Base-by-base conservation (phyloP, 2,329 filamentous ascomycete genomes). In the Sporothrix humicola region DNA sequence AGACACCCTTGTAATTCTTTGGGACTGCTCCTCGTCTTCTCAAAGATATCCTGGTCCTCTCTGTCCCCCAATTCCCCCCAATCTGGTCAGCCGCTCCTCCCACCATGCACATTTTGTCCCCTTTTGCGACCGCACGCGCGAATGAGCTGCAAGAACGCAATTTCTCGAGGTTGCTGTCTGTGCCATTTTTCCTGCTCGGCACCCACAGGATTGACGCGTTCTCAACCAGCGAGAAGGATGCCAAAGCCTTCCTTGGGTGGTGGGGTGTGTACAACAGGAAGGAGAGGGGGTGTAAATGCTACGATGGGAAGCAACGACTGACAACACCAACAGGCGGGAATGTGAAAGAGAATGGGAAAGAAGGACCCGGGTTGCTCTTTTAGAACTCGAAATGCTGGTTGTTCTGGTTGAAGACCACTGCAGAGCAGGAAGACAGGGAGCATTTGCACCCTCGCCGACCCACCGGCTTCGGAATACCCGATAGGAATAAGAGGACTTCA, bases 61-160 rank as follows among this genome's bases (percentile, higher is more conserved):
- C 23, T 56, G n/a, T 56, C 52, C n/a, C 48, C n/a, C 48, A 17
- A 17, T 52, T n/a, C 52, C 52, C 52, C 52, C 6, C 20, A 56
- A 56, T 56, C 52, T 56, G 61, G 42, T 48, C 61, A 48, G 42
- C 61, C 61, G 61, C 61, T 66, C 42, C 42, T 48, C 20, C 20
- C 61, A 66, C 61, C 20, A 42, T 66, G 61, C 42, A 13, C 65
- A 13, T 15, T 17, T 52, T 15, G 58, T 23, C 7, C 15, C 15
- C 17, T 12, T 46, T 23, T 66, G 42, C 61, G 20, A 48, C 48
- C 42, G 9, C 44, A 54, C 65, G 66, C 48, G 26, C 66, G 66
- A 69, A 69, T 56, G 48, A 69, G 50, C 66, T 69, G 50, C 46
- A 20, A 69, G 65, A 37, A 69, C 46, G 46, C 46, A 54, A 54